These are phyloP conservation scores for Lipomyces sp. DNA, from an alignment of 805 yeast genomes.

Conservation along the genomic window DNA sequence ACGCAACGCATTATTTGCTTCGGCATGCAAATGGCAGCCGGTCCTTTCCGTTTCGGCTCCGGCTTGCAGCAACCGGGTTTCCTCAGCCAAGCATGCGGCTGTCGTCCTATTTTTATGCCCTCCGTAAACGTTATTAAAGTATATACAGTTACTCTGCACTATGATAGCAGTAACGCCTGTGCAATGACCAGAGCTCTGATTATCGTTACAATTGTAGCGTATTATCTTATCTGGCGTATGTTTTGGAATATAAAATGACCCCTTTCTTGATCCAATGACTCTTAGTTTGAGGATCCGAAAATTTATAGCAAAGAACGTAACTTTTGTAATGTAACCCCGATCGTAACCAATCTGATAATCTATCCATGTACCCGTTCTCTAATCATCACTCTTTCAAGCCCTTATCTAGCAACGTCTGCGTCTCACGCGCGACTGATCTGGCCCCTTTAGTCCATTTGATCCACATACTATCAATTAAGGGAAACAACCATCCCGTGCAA, in stretches of 20 bases:
- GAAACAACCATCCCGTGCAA: slow-evolving; percentile 37
- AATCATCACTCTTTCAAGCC: slow-evolving; percentile 31
- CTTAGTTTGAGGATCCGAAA: neutral
- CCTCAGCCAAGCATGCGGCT: no score
- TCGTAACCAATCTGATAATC: neutral
- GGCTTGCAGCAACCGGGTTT: no score
- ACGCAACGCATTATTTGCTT: neutral
- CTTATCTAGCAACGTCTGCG: slow-evolving; percentile 29
- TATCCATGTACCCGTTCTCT: neutral
- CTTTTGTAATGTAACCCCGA: neutral
- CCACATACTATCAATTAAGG: slow-evolving; percentile 24
- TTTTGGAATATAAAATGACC: no score
- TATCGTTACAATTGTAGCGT: no score
- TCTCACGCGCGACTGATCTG: slow-evolving; percentile 18
- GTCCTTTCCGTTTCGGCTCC: neutral
- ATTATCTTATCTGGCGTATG: no score
- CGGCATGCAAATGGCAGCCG: neutral
- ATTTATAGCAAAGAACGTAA: neutral
- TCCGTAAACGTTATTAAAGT: no score
- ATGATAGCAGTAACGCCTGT: no score
- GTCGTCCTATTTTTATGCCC: no score
- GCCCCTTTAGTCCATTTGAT: slow-evolving; percentile 24
- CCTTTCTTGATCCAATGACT: no score
- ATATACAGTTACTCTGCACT: no score
- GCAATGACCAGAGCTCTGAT: no score